These are phyloP conservation scores for Serendipita sp. DNA, from an alignment of 768 basidiomycete species.

Conservation along the genomic window DNA sequence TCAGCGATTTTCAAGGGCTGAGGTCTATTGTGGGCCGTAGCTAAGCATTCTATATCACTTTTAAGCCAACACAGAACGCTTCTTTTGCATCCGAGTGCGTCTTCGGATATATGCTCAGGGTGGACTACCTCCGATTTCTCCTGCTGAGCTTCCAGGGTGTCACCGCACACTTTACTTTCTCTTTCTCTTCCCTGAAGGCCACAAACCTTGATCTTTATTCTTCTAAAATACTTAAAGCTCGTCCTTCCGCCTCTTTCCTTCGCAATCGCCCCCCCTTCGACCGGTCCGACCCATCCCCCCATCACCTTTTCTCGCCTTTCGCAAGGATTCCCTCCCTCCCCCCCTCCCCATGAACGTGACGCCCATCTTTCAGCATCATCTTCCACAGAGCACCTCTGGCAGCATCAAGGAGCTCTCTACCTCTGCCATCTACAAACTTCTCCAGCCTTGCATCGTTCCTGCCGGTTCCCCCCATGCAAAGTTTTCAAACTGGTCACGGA, in stretches of 20 bases:
- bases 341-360: constrained; percentile 15
- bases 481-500: constrained; percentile 81
- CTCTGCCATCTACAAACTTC: constrained; percentile 33
- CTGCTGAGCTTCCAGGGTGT: background rate
- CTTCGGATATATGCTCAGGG: background rate
- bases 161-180: too few species aligned
- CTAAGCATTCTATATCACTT: too few species aligned
- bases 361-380: background rate
- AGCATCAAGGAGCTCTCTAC: constrained; percentile 27
- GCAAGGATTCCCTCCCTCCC: constrained; percentile 24
- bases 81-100: too few species aligned
- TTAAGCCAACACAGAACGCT: too few species aligned
- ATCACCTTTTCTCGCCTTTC: constrained; percentile 15
- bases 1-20: too few species aligned
- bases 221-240: background rate
- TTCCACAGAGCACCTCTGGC: constrained; percentile 12
- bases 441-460: constrained; percentile 41
- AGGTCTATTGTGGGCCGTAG: too few species aligned
- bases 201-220: background rate
- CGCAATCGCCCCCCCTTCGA: constrained; percentile 8
- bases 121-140: background rate
- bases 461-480: constrained; percentile 23
- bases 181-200: too few species aligned
- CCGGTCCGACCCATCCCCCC: background rate
- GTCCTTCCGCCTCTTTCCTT: constrained; percentile 5